Evolutionary conservation across 208 protist genomes (phyloP), one percentile per base, ranked within the genome.

Genomic region (Leptomonas pyrrhocoris): DNA sequence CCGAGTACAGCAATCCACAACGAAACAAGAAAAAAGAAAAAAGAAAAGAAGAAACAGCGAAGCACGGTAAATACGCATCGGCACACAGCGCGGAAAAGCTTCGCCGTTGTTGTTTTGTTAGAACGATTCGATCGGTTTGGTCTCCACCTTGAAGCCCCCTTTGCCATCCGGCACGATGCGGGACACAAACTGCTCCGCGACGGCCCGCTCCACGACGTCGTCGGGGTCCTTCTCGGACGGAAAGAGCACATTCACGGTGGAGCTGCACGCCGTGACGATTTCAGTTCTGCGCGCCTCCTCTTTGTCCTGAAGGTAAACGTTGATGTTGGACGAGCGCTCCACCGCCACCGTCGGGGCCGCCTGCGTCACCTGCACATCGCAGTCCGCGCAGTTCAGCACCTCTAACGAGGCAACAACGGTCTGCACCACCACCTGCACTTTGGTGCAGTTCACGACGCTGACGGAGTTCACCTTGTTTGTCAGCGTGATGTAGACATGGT

Each of bases 121-220:
- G 30, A 76, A 77, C 4, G 72, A 34, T 16, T 77, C 72, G 23
- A 53, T 87, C 3, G 86, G 85, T 46, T 84, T 84, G 12, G 89
- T 95, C 28, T 86, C 80, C 54, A 93, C 46, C 70, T 88, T 88
- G 73, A 82, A 88, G 27, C 78, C 75, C 9, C 80, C 78, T 30
- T 80, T 84, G 18, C 77, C 79, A 48, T 95, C 89, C 2, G 78
- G 62, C 30, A 92, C 86, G 49, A 95, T 81, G 31, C 74, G 66
- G 6, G 86, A 88, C 21, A 95, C 79, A 53, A 93, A 95, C 78
- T 95, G 89, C 76, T 93, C 86, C 6, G 89, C 86, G 23, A 95
- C 68, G 23, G 86, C 79, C 6, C 85, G 80, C 74, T 95, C 89
- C 15, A 93, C 68, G 31, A 93, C 75, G 46, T 91, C 81, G 48